These are phyloP conservation scores for Penicillium fimorum DNA, from an alignment of 495 filamentous ascomycete species.

Conservation along the genomic window DNA sequence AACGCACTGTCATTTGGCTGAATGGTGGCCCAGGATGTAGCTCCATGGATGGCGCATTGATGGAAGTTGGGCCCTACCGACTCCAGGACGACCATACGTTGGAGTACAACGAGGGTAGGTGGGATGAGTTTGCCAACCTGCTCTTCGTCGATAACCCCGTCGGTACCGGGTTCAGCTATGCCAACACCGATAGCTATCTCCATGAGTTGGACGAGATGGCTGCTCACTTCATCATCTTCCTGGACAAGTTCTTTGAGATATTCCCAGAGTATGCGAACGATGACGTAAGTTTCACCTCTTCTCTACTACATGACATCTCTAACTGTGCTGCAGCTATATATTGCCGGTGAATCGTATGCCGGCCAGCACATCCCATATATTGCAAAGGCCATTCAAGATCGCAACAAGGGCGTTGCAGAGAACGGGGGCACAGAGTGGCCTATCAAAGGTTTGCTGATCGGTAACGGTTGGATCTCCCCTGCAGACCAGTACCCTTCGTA, in stretches of 20 bases:
- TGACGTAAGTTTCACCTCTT: conserved; percentile 63
- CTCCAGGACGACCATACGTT: conserved; percentile 73
- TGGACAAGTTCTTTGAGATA: conserved; percentile 84
- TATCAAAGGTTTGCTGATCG: conserved; percentile 84
- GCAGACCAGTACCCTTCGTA: conserved; percentile 89
- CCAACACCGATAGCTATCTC: conserved; percentile 79
- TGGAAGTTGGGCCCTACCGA: conserved; percentile 95
- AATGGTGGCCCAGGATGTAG: conserved; percentile 97
- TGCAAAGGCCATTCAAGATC: conserved; percentile 78
- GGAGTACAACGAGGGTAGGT: conserved; percentile 82
- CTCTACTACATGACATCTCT: conserved; percentile 19
- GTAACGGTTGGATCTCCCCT: conserved; percentile 96
- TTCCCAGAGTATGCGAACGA: conserved; percentile 93
- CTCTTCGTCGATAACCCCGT: conserved; percentile 97
- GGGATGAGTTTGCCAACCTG: conserved; percentile 96
- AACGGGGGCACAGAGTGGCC: conserved; percentile 59
- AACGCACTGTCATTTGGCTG: conserved; percentile 93
- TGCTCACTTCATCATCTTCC: conserved; percentile 77
- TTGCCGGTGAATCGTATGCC: conserved; percentile 94
- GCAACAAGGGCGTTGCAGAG: conserved; percentile 54
- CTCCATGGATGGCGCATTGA: conserved; percentile 93
- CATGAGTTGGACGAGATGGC: conserved; percentile 88
- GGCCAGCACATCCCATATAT: conserved; percentile 98
- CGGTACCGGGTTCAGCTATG: conserved; percentile 94
- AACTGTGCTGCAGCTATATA: conserved; percentile 67